Base-by-base conservation (phyloP, 257 asterid genomes). In the Thymus mandschuricus region DNA sequence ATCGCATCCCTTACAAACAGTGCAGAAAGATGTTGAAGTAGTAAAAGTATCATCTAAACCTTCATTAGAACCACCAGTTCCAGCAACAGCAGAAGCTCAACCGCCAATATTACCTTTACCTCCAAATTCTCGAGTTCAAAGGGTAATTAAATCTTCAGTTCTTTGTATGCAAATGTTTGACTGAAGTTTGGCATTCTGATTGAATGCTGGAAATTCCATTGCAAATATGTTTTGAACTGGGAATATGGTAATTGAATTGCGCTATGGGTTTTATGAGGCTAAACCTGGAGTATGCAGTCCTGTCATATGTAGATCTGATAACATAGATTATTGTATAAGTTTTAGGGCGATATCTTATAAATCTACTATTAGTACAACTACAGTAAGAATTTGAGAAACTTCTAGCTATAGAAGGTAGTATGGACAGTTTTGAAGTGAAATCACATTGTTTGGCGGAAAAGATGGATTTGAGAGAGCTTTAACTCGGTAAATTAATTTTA, bases 91-190 rank as follows among this genome's bases (percentile, higher is more conserved):
- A 13, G 96, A 87, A 81, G 90, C 89, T 79, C 96, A 86, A 76
- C 96, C 96, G 29, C 98, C 98, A 21, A 84, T 95, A 74, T 82
- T 95, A 75, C 96, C 98, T 1, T 82, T 83, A 62, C 98, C 98
- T 0, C 74, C 83, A 7, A 84, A 83, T 69, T n/a, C 92, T 27
- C 86, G 89, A 45, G 41, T 80, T 60, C 85, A 92, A 21, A 87
- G 71, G 95, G 97, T 89, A 59, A 34, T 34, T 64, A 87, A 49
- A 58, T 57, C 33, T 76, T 77, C 15, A 28, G 57, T 57, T 64
- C 50, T 15, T 60, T 45, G 62, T 70, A 44, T 55, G 66, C 38
- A 35, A 12, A 41, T n/a, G 44, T 58, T 62, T 35, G 29, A 29
- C 60, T 60, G 21, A 29, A 69, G 43, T 69, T 59, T 49, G 46